Evolutionary conservation across 108 stramenopile species (phyloP).

Genomic region (Skeletonema tropicum): DNA sequence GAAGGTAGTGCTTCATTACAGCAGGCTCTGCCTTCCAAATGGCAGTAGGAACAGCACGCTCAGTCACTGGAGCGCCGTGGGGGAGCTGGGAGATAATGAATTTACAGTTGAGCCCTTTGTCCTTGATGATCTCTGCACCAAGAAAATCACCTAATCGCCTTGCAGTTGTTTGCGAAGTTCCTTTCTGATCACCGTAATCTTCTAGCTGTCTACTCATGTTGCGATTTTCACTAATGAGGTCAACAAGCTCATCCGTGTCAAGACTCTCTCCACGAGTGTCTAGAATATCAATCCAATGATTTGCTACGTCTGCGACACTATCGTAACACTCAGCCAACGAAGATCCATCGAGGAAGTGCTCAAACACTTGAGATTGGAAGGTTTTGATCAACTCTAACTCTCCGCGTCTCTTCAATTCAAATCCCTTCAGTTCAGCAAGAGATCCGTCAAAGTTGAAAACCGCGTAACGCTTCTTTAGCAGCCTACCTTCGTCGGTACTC

Average conservation of each 20-base stretch:
- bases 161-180: constrained; percentile 98
- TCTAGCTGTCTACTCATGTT: constrained; percentile 97
- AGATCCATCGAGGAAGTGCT: constrained; percentile 91
- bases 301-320: constrained; percentile 95
- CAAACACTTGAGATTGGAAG: constrained; percentile 98
- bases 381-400: constrained; percentile 99
- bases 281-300: constrained; percentile 99
- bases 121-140: constrained; percentile 97
- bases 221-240: constrained; percentile 97
- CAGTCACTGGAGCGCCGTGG: constrained; percentile 96
- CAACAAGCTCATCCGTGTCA: constrained; percentile 95
- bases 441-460: constrained; percentile 99
- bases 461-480: constrained; percentile 99
- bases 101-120: constrained; percentile 97
- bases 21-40: constrained; percentile 94
- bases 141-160: constrained; percentile 96
- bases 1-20: constrained; percentile 87
- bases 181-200: constrained; percentile 97
- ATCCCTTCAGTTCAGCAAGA: constrained; percentile 98
- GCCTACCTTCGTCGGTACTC: constrained; percentile 98
- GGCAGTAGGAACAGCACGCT: constrained; percentile 94
- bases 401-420: constrained; percentile 98
- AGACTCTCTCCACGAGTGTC: constrained; percentile 92
- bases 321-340: constrained; percentile 92
- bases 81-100: constrained; percentile 96